These are phyloP conservation scores for Collybiopsis confluens DNA, from an alignment of 768 basidiomycete genomes.

Conservation along the genomic window DNA sequence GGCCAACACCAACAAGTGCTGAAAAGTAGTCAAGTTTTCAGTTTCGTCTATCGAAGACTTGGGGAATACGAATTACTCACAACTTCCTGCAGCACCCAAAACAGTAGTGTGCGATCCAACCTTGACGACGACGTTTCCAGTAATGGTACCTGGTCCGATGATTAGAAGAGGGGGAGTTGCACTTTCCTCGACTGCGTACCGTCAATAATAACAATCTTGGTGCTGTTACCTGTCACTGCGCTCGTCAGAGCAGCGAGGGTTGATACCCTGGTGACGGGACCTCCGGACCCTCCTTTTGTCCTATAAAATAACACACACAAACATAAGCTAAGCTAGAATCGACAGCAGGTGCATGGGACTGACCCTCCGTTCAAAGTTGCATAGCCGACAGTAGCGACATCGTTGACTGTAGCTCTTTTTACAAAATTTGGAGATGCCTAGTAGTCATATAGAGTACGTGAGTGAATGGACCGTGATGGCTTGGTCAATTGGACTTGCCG, in stretches of 20 bases:
- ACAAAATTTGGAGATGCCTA: conserved; percentile 9
- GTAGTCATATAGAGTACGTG: too few relatives aligned
- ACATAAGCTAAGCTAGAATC: neutral
- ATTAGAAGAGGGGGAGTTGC: neutral
- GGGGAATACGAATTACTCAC: too few relatives aligned
- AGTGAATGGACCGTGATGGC: neutral
- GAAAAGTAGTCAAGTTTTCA: neutral
- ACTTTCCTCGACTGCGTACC: conserved; percentile 19
- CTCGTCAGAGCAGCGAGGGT: conserved; percentile 35
- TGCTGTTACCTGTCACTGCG: conserved; percentile 35
- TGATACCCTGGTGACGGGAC: conserved; percentile 38
- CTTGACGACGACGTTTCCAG: conserved; percentile 37
- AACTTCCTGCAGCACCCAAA: conserved; percentile 34
- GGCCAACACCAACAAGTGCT: conserved; percentile 42
- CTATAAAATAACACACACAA: conserved; percentile 15
- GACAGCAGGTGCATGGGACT: conserved; percentile 1
- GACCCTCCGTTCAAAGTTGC: conserved; percentile 25
- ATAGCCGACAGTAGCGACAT: conserved; percentile 36
- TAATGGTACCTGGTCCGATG: conserved; percentile 30
- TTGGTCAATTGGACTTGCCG: neutral
- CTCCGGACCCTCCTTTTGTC: conserved; percentile 41
- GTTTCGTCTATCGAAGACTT: too few relatives aligned
- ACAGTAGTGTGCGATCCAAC: conserved; percentile 42
- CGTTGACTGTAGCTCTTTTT: conserved; percentile 32
- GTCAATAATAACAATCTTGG: conserved; percentile 41